Percentiles rank a stretch among this genome's conserved stretches.
These are phyloP conservation scores for Cordyceps cateniannulata DNA, from an alignment of 2,329 filamentous ascomycete species.

Conservation along the genomic window DNA sequence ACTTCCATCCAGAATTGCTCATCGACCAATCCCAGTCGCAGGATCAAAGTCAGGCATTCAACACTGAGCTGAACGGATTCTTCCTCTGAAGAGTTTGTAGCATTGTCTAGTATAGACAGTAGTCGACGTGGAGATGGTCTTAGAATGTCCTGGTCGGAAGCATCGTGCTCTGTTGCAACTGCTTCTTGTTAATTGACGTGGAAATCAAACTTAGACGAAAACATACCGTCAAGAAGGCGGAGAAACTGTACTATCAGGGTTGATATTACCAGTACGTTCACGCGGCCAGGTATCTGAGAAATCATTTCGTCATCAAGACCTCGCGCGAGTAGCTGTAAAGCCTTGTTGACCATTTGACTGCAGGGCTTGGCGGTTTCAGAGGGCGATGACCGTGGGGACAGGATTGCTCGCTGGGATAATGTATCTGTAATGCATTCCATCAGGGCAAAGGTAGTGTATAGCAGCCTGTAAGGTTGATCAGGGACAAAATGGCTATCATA, in stretches of 20 bases:
- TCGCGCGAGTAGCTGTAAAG: not conserved
- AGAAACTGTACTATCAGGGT: not conserved
- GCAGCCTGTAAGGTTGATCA: constrained; percentile 62
- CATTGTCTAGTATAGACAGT: constrained; percentile 22
- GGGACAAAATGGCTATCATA: constrained; percentile 60
- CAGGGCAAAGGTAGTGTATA: constrained; percentile 67
- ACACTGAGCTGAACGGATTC: constrained; percentile 21
- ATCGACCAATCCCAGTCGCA: constrained; percentile 24
- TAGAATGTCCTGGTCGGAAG: constrained; percentile 16
- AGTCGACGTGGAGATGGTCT: constrained; percentile 15
- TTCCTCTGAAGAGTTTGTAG: constrained; percentile 19
- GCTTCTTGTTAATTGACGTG: not conserved
- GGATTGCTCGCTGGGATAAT: not conserved
- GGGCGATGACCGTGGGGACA: constrained; percentile 2
- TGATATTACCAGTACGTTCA: not conserved
- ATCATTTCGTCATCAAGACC: constrained; percentile 1
- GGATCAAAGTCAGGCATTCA: constrained; percentile 22
- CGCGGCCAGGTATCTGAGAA: not conserved
- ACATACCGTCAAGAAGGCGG: constrained; percentile 2
- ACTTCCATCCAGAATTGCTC: constrained; percentile 24
- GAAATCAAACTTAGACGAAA: not conserved
- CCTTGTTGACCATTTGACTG: not conserved
- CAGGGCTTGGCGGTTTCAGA: not conserved
- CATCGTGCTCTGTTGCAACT: not conserved
- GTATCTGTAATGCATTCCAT: constrained; percentile 49